Evolutionary conservation across 805 yeast genomes (phyloP).

Genomic region (Starmerella kuoi): DNA sequence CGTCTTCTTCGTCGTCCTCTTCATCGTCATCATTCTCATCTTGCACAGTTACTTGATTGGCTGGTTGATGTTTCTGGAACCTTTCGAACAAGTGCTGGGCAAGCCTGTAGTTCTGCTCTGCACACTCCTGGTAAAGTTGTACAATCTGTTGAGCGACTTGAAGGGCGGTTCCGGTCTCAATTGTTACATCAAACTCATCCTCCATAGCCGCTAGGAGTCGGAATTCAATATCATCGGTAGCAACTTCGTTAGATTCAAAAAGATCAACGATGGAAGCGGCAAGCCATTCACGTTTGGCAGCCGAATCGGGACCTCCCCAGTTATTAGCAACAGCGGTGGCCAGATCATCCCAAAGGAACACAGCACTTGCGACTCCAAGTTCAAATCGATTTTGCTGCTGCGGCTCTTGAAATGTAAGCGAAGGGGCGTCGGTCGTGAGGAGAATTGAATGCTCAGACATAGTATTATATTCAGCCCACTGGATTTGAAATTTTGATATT

Average conservation of each 20-base stretch:
- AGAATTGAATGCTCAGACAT: slow-evolving; percentile 15
- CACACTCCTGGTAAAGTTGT: slow-evolving; percentile 54
- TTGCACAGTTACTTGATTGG: slow-evolving; percentile 41
- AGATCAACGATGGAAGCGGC: slow-evolving; percentile 70
- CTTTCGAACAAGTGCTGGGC: slow-evolving; percentile 49
- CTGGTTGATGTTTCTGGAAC: slow-evolving; percentile 37
- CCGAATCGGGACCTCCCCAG: slow-evolving; percentile 94
- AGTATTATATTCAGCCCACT: not conserved
- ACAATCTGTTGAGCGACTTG: slow-evolving; percentile 57
- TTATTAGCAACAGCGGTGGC: slow-evolving; percentile 76
- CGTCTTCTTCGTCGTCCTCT: slow-evolving; percentile 34
- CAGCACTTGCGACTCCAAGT: slow-evolving; percentile 80
- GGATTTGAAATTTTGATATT: not conserved
- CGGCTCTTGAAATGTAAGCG: slow-evolving; percentile 32
- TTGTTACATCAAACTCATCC: slow-evolving; percentile 81
- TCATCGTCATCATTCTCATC: slow-evolving; percentile 40
- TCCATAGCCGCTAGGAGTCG: slow-evolving; percentile 78
- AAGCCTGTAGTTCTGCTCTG: slow-evolving; percentile 37
- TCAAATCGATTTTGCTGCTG: slow-evolving; percentile 77
- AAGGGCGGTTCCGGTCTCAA: slow-evolving; percentile 82
- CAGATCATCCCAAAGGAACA: slow-evolving; percentile 84
- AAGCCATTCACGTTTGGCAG: slow-evolving; percentile 91
- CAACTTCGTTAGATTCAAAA: slow-evolving; percentile 54
- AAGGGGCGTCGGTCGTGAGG: slow-evolving; percentile 13
- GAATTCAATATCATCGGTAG: slow-evolving; percentile 69